These are phyloP conservation scores for Phyllosticta paracitricarpa DNA, from an alignment of 2,329 filamentous ascomycete genomes.

Conservation along the genomic window DNA sequence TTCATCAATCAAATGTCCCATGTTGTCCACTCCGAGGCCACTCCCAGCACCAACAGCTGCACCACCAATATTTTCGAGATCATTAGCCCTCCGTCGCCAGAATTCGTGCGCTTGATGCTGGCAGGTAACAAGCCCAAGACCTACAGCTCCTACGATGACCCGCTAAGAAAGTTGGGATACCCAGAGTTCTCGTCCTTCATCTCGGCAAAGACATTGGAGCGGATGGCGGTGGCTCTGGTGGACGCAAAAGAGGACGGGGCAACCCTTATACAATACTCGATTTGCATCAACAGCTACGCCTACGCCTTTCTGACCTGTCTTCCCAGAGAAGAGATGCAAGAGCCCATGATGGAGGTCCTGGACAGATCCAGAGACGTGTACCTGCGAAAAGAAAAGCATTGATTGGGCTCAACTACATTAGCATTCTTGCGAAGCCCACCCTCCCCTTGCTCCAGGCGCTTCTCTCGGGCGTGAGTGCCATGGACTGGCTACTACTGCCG, in stretches of 20 bases:
- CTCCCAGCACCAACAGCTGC: background rate
- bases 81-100: background rate
- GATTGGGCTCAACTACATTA: slow-evolving; percentile 21
- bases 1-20: slow-evolving; percentile 7
- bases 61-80: background rate
- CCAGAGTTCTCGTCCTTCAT: slow-evolving; percentile 12
- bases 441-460: slow-evolving; percentile 22
- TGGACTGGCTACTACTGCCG: background rate
- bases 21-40: background rate
- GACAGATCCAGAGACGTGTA: slow-evolving; percentile 21
- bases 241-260: slow-evolving; percentile 20
- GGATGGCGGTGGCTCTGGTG: slow-evolving; percentile 21
- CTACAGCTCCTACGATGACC: background rate
- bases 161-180: background rate
- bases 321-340: slow-evolving; percentile 19
- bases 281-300: slow-evolving; percentile 24
- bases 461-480: slow-evolving; percentile 20
- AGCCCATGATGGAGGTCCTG: slow-evolving; percentile 18
- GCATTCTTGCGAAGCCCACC: slow-evolving; percentile 20
- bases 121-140: background rate
- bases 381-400: slow-evolving; percentile 20
- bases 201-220: slow-evolving; percentile 21
- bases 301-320: slow-evolving; percentile 12
- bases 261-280: slow-evolving; percentile 21
- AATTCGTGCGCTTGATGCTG: slow-evolving; percentile 2